Evolutionary conservation across 805 yeast species (phyloP).

Genomic region (Barnettozyma sucrosica): DNA sequence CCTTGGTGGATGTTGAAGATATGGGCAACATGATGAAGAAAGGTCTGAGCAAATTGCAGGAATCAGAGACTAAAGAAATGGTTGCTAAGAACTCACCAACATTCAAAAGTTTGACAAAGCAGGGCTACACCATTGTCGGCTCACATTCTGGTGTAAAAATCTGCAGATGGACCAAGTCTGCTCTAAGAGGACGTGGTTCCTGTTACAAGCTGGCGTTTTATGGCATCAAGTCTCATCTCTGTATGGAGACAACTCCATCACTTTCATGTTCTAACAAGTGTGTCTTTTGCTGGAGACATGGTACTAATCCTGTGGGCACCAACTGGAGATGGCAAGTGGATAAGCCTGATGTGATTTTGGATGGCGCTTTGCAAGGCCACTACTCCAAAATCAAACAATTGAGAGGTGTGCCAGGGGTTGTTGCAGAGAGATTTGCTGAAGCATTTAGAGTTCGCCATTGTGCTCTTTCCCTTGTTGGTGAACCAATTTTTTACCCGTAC

Average conservation of each 20-base stretch:
- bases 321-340: constrained; percentile 97
- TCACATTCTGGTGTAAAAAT: constrained; percentile 93
- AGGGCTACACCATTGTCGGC: constrained; percentile 90
- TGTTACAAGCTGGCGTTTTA: constrained; percentile 91
- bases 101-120: constrained; percentile 79
- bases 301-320: constrained; percentile 94
- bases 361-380: constrained; percentile 86
- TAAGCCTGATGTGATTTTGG: constrained; percentile 74
- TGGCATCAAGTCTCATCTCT: constrained; percentile 83
- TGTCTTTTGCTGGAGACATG: constrained; percentile 97
- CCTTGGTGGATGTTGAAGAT: constrained; percentile 80
- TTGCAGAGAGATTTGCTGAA: constrained; percentile 82
- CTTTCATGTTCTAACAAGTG: constrained; percentile 92
- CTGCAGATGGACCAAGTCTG: constrained; percentile 95
- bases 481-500: constrained; percentile 90
- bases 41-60: constrained; percentile 8
- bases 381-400: constrained; percentile 88
- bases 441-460: constrained; percentile 88
- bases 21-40: constrained; percentile 49
- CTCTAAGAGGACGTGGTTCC: constrained; percentile 88
- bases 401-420: constrained; percentile 94
- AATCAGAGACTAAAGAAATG: constrained; percentile 58
- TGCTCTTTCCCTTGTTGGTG: constrained; percentile 90
- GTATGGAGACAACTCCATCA: constrained; percentile 95
- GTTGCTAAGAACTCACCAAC: constrained; percentile 88